phyloP scores from a whole-genome alignment of 208 protist genomes.

The Porcisia hertigi region DNA sequence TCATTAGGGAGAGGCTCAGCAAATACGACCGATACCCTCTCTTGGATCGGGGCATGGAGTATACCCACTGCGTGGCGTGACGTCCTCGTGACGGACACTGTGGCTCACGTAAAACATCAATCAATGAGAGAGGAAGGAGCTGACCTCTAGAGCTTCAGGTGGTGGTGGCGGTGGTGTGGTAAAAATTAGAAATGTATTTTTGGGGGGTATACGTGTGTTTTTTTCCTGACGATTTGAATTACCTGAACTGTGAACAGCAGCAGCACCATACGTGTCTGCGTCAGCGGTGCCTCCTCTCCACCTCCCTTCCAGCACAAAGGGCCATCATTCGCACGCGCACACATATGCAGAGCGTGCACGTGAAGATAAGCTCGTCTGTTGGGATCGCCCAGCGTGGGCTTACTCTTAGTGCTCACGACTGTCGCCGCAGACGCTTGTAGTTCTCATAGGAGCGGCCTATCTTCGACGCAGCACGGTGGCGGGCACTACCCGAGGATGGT shows the following conservation, averaged over 20 bases:
- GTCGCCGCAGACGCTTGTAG: conserved; percentile 47
- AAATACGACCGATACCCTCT: too few relatives aligned
- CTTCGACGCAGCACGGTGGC: conserved; percentile 51
- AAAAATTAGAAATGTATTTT: background rate
- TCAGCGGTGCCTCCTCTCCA: too few relatives aligned
- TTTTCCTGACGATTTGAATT: background rate
- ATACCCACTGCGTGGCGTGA: too few relatives aligned
- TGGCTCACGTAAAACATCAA: too few relatives aligned
- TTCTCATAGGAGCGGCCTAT: conserved; percentile 78
- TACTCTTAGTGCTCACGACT: background rate
- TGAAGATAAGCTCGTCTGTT: background rate
- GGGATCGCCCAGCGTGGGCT: background rate
- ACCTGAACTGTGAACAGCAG: background rate
- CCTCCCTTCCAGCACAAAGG: background rate
- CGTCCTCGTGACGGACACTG: too few relatives aligned
- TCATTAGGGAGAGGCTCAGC: too few relatives aligned
- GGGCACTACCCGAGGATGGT: background rate
- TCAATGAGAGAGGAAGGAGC: too few relatives aligned
- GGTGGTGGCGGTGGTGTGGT: too few relatives aligned
- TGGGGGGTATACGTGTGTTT: background rate
- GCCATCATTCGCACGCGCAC: background rate
- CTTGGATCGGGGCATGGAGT: too few relatives aligned
- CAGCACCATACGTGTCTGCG: background rate
- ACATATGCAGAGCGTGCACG: background rate
- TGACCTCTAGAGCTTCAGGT: too few relatives aligned